Percentiles rank a stretch among this genome's conserved stretches.
These are phyloP conservation scores for Malus fusca DNA, from an alignment of 306 rosid genomes.

Conservation along the genomic window DNA sequence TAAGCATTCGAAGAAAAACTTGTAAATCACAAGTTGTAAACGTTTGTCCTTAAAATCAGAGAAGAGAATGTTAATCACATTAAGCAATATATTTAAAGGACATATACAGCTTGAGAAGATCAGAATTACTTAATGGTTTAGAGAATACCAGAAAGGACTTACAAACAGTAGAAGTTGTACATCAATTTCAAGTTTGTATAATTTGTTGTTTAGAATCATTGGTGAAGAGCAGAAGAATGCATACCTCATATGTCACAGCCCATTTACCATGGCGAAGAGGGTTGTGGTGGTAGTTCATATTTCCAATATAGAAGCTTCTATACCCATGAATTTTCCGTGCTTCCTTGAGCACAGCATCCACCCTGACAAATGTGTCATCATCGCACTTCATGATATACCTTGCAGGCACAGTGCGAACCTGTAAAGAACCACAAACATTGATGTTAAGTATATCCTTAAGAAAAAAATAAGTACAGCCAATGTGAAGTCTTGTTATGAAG, in stretches of 20 bases:
- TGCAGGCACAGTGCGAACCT: constrained; percentile 59
- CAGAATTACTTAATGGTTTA: background rate
- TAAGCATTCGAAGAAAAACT: background rate
- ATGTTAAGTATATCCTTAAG: constrained; percentile 4
- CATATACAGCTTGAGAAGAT: background rate
- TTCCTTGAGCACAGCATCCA: constrained; percentile 65
- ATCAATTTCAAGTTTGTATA: background rate
- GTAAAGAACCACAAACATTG: constrained; percentile 17
- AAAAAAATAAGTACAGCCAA: constrained; percentile 5
- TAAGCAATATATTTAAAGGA: background rate
- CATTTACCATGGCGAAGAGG: constrained; percentile 94
- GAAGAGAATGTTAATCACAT: background rate
- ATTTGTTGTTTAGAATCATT: background rate
- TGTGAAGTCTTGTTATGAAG: constrained; percentile 10
- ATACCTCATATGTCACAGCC: constrained; percentile 97
- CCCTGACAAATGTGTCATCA: constrained; percentile 92
- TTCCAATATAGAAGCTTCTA: constrained; percentile 78
- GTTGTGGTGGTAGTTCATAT: constrained; percentile 76
- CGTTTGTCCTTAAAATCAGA: background rate
- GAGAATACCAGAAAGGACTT: background rate
- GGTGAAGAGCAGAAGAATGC: constrained; percentile 5
- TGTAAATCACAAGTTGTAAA: background rate
- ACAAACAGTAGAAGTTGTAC: background rate
- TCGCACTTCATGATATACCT: constrained; percentile 90
- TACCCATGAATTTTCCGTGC: constrained; percentile 35